Conservation (phyloP, 2,329 filamentous ascomycete genomes). For the Dothistroma septosporum region DNA sequence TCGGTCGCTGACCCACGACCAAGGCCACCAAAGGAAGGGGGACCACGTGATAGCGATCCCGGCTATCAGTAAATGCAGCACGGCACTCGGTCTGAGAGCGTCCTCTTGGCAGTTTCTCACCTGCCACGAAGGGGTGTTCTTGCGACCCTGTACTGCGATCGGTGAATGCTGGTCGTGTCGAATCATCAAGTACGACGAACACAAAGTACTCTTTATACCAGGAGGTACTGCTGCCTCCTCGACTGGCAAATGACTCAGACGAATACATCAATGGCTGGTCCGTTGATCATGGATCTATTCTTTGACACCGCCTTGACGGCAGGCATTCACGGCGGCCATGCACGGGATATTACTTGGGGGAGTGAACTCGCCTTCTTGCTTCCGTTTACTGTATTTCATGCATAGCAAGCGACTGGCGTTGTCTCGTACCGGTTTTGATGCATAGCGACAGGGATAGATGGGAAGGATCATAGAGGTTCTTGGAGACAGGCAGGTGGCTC, state of each 20-base stretch:
- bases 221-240: neutral
- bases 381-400: neutral
- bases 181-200: neutral
- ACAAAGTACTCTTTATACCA: neutral
- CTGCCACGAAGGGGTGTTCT: no score
- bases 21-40: no score
- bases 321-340: neutral
- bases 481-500: neutral
- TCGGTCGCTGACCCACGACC: no score
- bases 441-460: neutral
- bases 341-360: neutral
- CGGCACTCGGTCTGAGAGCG: no score
- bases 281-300: neutral
- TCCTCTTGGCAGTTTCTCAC: no score
- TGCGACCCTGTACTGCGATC: no score
- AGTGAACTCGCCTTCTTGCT: neutral
- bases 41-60: no score
- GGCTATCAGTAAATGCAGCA: no score
- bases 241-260: neutral
- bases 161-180: neutral
- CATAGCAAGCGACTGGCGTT: neutral
- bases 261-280: neutral
- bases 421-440: neutral
- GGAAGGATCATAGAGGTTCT: neutral
- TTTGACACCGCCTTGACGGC: neutral